These are phyloP conservation scores for Trichophyton verrucosum DNA, from an alignment of 2,329 filamentous ascomycete genomes.

Conservation along the genomic window DNA sequence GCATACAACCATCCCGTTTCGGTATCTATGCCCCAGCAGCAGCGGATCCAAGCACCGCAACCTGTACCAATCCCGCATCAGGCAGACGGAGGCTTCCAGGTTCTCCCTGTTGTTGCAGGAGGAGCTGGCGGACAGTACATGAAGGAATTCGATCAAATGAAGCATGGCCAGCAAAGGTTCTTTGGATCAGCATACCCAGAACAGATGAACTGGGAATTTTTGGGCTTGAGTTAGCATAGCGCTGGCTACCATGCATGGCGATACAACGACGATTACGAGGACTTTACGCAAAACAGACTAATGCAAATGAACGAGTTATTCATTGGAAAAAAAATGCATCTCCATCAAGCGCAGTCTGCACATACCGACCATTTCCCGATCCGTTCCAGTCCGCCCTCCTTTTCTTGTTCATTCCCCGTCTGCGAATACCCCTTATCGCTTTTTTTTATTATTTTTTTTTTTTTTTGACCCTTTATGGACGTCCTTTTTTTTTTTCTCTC, in stretches of 20 bases:
- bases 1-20: constrained; percentile 5
- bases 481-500: neutral
- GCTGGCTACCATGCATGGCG: neutral
- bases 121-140: neutral
- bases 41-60: neutral
- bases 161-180: constrained; percentile 10
- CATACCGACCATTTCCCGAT: neutral
- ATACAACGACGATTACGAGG: neutral
- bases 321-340: neutral
- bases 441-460: neutral
- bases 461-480: neutral
- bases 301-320: neutral
- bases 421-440: neutral
- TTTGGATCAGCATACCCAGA: constrained; percentile 10
- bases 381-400: neutral
- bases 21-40: neutral
- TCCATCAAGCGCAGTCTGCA: neutral
- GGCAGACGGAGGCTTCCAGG: neutral
- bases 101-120: neutral
- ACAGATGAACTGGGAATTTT: constrained; percentile 10
- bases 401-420: neutral
- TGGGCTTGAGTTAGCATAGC: constrained; percentile 7
- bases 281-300: neutral
- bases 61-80: constrained; percentile 1
- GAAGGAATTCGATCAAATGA: constrained; percentile 9